Percentiles rank a stretch among this genome's conserved stretches.
Evolutionary conservation across 306 rosid species (phyloP).

Genomic region (Arachis stenosperma): DNA sequence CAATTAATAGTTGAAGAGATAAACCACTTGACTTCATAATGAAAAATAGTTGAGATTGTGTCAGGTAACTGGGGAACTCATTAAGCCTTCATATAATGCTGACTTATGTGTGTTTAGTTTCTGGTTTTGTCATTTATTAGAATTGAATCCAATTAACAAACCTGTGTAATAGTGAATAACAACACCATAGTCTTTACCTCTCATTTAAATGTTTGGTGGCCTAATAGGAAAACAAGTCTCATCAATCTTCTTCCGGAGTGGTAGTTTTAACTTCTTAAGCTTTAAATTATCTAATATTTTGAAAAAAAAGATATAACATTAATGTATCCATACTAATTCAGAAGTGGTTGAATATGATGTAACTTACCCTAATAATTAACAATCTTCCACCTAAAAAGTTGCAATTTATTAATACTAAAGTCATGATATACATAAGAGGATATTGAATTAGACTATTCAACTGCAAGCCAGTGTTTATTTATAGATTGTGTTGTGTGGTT

Average conservation of each 20-base stretch:
- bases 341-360: too few relatives aligned
- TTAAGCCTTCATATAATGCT: not conserved
- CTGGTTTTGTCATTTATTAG: constrained; percentile 13
- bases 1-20: not conserved
- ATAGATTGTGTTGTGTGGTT: not conserved
- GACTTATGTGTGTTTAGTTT: not conserved
- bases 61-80: constrained; percentile 27
- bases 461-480: not conserved
- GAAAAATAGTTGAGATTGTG: constrained; percentile 6
- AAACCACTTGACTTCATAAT: not conserved
- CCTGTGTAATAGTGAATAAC: not conserved
- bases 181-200: not conserved
- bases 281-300: too few relatives aligned
- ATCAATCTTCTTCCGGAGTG: constrained; percentile 26
- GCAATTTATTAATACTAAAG: constrained; percentile 18
- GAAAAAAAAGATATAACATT: too few relatives aligned
- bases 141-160: constrained; percentile 32
- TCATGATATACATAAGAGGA: constrained; percentile 1
- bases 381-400: constrained; percentile 36
- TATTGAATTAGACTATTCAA: constrained; percentile 31
- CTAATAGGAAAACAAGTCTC: constrained; percentile 30
- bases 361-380: not conserved
- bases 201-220: constrained; percentile 36
- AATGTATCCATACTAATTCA: too few relatives aligned
- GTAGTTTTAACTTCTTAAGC: not conserved